Evolutionary conservation across 257 asterid genomes (phyloP), one percentile per base, ranked within the genome.

Genomic region (Solanum tarapatanum): DNA sequence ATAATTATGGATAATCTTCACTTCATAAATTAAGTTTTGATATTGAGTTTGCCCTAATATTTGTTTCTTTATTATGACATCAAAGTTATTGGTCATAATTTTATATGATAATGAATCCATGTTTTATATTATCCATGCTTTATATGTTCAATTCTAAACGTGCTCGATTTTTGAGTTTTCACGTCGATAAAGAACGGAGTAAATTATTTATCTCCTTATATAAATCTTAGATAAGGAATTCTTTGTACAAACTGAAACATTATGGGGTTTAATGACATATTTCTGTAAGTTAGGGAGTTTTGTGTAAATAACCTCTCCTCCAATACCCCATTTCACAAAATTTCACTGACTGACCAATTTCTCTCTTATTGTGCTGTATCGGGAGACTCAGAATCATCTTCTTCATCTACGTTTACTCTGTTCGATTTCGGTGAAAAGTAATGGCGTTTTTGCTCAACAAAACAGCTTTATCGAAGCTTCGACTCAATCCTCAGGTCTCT

Each of bases 391-490:
- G 69, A 80, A 45, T 80, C 66, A 41, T 39, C 84, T 43, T 41
- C 64, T 77, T 41, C 64, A 13, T 79, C 84, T 24, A 8, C 64
- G 2, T 14, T 79, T 79, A 35, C 69, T 80, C 69, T 45, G 39
- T 26, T 45, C 17, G 43, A 48, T 82, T 82, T 48, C 85, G 69
- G 68, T 48, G 77, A 14, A 73, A 36, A 33, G 74, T 33, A 70
- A 94, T 93, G 98, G 95, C 94, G 11, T 94, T 91, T 89, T 83
- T 93, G 37, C 93, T 93, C 68, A 90, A 91, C 87, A 91, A 89
- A 87, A 90, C 92, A 21, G 73, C 90, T 35, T 87, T 94, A 24
- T 94, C 96, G 19, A 93, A 91, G 76, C 93, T 94, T 66, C 91
- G 94, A 24, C 68, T 86, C 88, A 91, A 89, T 77, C 76, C 94